Evolutionary conservation across 139 green algal genomes (phyloP).

Genomic region (Asterochloris erici): DNA sequence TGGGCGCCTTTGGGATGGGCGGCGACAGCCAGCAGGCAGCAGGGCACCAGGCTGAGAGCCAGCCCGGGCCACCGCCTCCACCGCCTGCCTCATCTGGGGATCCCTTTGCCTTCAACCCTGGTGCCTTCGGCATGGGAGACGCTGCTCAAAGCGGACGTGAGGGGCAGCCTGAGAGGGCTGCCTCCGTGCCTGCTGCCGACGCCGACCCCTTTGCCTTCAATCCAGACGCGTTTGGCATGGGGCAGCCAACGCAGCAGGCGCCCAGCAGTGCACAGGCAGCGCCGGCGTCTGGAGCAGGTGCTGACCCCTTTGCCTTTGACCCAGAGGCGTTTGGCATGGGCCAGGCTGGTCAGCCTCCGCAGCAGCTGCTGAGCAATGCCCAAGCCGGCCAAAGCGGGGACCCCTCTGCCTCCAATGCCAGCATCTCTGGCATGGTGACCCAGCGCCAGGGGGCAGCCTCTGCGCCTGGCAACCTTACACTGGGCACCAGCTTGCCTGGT

Average conservation of each 20-base stretch:
- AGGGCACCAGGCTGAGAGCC: no score
- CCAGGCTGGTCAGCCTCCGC: no score
- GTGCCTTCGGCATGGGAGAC: slow-evolving; percentile 45
- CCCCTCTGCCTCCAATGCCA: no score
- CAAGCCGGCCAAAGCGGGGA: no score
- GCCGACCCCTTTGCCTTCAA: slow-evolving; percentile 22
- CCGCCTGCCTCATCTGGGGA: neutral
- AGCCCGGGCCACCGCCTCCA: neutral
- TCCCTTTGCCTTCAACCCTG: slow-evolving; percentile 24
- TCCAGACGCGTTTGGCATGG: slow-evolving; percentile 28
- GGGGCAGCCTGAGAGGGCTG: slow-evolving; percentile 3
- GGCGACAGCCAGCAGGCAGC: no score
- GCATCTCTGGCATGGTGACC: no score
- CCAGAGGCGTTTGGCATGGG: slow-evolving; percentile 37
- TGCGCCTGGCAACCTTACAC: no score
- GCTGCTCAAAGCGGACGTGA: neutral
- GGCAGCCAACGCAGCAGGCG: neutral
- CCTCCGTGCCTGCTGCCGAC: neutral
- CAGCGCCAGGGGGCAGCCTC: no score
- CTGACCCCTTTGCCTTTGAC: slow-evolving; percentile 26
- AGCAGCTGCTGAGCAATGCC: no score
- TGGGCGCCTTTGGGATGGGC: slow-evolving; percentile 46
- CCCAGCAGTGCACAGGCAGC: neutral
- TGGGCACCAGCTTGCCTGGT: no score
- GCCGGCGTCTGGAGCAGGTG: neutral